Evolutionary conservation across 2,329 filamentous ascomycete species (phyloP).

Genomic region (Nothomitra cinnamomea): DNA sequence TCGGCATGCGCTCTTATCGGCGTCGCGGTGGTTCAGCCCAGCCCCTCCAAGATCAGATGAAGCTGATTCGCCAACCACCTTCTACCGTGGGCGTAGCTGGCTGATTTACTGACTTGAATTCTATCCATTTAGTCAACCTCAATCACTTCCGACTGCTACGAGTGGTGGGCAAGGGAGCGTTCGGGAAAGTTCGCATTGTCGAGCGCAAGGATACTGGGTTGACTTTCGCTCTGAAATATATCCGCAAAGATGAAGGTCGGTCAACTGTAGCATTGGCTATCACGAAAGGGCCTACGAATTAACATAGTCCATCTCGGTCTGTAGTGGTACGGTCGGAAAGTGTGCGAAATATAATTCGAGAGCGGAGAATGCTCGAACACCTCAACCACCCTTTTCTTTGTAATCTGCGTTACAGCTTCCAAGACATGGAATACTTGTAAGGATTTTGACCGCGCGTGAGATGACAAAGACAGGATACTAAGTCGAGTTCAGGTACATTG

Average conservation of each 20-base stretch:
- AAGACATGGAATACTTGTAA: slow-evolving; percentile 97
- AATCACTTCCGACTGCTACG: slow-evolving; percentile 92
- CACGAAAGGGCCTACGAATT: background rate
- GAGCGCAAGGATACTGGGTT: slow-evolving; percentile 90
- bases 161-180: slow-evolving; percentile 93
- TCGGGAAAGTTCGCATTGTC: slow-evolving; percentile 97
- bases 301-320: slow-evolving; percentile 8
- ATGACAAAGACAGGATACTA: background rate
- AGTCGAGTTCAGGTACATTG: slow-evolving; percentile 49
- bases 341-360: slow-evolving; percentile 93
- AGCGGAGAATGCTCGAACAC: slow-evolving; percentile 94
- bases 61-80: background rate
- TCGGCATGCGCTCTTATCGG: background rate
- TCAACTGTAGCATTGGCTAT: slow-evolving; percentile 9
- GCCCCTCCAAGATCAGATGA: background rate
- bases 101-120: slow-evolving; percentile 13
- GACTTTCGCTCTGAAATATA: slow-evolving; percentile 95
- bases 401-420: slow-evolving; percentile 96
- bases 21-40: too few species aligned
- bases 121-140: slow-evolving; percentile 54
- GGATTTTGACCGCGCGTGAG: slow-evolving; percentile 19
- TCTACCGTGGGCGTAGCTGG: slow-evolving; percentile 7
- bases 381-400: slow-evolving; percentile 96
- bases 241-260: slow-evolving; percentile 92
- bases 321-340: slow-evolving; percentile 92